A percentile compares a stretch with the other conserved stretches of the same genome.
Conservation (phyloP, 768 basidiomycete species). For the Serendipita sp. region DNA sequence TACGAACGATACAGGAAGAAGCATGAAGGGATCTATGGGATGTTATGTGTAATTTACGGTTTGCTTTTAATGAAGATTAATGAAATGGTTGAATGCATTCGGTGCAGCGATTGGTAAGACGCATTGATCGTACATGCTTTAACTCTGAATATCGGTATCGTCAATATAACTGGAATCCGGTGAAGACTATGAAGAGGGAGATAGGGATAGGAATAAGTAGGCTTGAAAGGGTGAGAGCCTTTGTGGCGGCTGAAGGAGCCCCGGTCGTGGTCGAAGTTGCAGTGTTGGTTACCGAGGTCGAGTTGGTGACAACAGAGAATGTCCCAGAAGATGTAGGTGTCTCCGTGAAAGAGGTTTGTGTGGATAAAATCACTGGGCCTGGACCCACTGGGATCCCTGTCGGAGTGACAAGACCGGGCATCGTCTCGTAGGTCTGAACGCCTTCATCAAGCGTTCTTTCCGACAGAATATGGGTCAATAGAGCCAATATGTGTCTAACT, state of each 20-base stretch:
- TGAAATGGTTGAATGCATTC: no score
- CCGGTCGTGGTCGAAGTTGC: background rate
- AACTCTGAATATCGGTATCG: no score
- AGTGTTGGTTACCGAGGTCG: background rate
- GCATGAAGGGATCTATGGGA: background rate
- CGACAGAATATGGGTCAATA: no score
- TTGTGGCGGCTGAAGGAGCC: background rate
- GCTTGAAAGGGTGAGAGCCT: background rate
- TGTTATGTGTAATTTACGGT: no score
- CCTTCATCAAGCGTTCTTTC: background rate
- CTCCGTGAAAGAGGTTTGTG: background rate
- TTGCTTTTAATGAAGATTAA: no score
- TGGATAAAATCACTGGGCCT: background rate
- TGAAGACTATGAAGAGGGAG: background rate
- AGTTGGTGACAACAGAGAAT: background rate
- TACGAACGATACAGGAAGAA: background rate
- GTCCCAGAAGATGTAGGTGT: background rate
- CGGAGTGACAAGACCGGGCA: background rate
- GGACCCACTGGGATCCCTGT: background rate
- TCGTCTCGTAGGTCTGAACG: background rate
- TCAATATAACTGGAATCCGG: background rate
- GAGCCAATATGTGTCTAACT: no score
- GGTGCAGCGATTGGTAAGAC: no score
- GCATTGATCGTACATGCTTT: no score
- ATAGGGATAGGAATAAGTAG: background rate